Evolutionary conservation across 441 rosid genomes (phyloP).

Genomic region (Erodium texanum): DNA sequence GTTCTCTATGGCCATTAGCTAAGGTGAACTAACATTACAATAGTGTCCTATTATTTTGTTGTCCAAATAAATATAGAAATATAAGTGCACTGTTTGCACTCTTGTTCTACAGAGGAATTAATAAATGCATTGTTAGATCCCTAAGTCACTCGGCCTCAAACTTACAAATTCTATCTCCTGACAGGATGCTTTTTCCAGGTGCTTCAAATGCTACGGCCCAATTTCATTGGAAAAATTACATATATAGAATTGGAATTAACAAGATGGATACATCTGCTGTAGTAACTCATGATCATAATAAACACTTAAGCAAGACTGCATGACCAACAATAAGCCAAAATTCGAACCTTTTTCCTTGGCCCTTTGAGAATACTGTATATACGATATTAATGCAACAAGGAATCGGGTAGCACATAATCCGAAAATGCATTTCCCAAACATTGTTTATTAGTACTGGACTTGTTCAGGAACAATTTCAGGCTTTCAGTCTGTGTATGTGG

Average conservation of each 20-base stretch:
- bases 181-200: background rate
- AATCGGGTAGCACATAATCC: background rate
- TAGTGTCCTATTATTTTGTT: background rate
- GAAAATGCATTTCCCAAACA: background rate
- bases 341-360: background rate
- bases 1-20: background rate
- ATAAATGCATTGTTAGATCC: background rate
- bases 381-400: background rate
- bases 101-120: background rate
- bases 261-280: background rate
- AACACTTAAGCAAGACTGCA: background rate
- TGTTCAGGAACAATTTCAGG: constrained; percentile 22
- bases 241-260: background rate
- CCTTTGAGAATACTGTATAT: background rate
- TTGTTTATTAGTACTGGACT: background rate
- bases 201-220: background rate
- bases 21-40: background rate
- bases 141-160: background rate
- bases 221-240: background rate
- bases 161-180: background rate
- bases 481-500: too few relatives aligned
- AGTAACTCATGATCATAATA: background rate
- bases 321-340: background rate
- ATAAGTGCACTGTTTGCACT: background rate
- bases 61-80: too few relatives aligned